Evolutionary conservation across 306 rosid species (phyloP), one percentile per base, ranked within the genome.

Genomic region (Trifolium pratense): DNA sequence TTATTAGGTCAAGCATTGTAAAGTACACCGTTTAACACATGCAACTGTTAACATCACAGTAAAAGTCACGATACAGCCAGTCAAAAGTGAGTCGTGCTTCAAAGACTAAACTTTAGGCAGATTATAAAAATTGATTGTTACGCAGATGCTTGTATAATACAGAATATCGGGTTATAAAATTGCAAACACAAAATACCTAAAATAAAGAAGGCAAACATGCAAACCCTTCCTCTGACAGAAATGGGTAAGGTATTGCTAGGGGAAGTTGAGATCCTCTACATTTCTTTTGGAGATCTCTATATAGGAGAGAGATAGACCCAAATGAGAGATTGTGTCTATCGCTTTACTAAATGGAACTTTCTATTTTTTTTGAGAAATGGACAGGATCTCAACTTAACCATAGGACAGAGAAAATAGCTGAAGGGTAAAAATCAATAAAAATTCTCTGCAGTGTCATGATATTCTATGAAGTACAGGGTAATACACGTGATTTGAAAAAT

Each of bases 141-240:
- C 62, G 32, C 55, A 52, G 59, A 78, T 78, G 60, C 8, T 26
- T 68, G 68, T 55, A 31, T 40, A 52, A 70, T 17, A 53, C 53
- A 32, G 29, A 64, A 52, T 51, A 78, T 70, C 29, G 62, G 6
- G 39, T 52, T 18, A 9, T 2, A 52, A 37, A 42, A 18, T 43
- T 49, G 72, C 48, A 53, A 66, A 72, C 18, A 29, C 59, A 59
- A 43, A 68, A n/a, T 15, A 56, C 26, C 17, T 39, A 49, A 52
- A 60, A 60, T 52, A 72, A 49, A 76, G 31, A 18, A 39, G 63
- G 68, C 10, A 51, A 81, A 66, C 48, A 72, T 40, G 68, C 66
- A 23, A 58, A 66, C 25, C 29, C 58, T 42, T 70, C 25, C 37
- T 34, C 52, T 71, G 36, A 70, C 61, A 20, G 60, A 64, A 26